Conservation (phyloP, 2,329 filamentous ascomycete genomes). For the Ophiocordyceps unilateralis region DNA sequence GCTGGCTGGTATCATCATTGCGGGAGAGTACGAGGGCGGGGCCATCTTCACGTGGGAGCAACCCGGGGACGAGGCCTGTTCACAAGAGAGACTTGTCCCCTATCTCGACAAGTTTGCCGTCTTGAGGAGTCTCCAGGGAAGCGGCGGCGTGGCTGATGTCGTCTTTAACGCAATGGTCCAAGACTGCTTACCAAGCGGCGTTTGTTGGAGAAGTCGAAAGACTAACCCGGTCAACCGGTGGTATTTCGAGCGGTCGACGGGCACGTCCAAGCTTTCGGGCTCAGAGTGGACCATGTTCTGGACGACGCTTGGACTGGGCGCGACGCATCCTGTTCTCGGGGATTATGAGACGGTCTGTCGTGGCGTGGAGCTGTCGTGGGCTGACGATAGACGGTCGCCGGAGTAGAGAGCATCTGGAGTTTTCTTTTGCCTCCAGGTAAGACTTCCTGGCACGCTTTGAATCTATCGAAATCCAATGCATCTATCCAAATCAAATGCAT, state of each 20-base stretch:
- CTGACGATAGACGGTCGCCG: slow-evolving; percentile 23
- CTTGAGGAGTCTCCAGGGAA: slow-evolving; percentile 71
- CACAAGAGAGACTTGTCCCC: slow-evolving; percentile 54
- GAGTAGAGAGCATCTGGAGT: no score
- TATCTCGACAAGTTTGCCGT: slow-evolving; percentile 98
- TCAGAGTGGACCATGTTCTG: slow-evolving; percentile 98
- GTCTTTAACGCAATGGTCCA: slow-evolving; percentile 93
- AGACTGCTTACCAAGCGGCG: slow-evolving; percentile 70
- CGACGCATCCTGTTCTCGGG: slow-evolving; percentile 34
- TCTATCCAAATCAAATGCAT: no score
- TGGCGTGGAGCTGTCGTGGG: slow-evolving; percentile 44
- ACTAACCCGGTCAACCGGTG: slow-evolving; percentile 97
- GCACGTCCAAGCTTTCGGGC: slow-evolving; percentile 65
- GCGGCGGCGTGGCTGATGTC: slow-evolving; percentile 83
- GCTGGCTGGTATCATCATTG: slow-evolving; percentile 82
- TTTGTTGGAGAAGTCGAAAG: slow-evolving; percentile 81
- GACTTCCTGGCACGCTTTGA: no score
- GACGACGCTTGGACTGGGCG: slow-evolving; percentile 56
- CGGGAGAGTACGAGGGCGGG: slow-evolving; percentile 90
- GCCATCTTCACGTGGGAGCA: slow-evolving; percentile 91
- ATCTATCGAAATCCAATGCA: no score
- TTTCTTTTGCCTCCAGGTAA: no score
- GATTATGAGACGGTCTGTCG: slow-evolving; percentile 68
- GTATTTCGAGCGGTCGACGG: slow-evolving; percentile 87
- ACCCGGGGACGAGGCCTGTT: slow-evolving; percentile 39